phyloP scores from a whole-genome alignment of 805 yeast species.

The Zygoascus biomembranicola region DNA sequence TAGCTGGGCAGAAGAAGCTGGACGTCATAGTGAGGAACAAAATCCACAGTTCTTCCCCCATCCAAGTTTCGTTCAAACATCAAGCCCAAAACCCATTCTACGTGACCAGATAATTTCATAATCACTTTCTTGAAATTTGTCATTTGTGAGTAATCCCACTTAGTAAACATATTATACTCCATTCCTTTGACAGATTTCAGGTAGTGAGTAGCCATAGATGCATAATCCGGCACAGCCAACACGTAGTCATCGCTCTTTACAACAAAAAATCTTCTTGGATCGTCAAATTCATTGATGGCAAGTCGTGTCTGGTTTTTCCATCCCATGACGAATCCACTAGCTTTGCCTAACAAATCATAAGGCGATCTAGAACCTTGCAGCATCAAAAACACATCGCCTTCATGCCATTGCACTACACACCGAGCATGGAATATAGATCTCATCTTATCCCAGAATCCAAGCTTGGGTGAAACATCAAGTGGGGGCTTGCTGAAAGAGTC shows the following conservation, averaged over 20 bases:
- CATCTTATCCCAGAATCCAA: conserved; percentile 92
- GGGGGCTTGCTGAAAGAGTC: conserved; percentile 88
- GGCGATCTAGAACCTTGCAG: conserved; percentile 74
- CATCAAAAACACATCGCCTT: conserved; percentile 33
- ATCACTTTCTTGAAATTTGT: conserved; percentile 35
- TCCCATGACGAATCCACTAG: conserved; percentile 70
- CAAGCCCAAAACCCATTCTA: conserved; percentile 72
- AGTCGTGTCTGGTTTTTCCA: conserved; percentile 59
- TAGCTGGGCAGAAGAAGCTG: conserved; percentile 48
- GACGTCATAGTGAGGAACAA: conserved; percentile 58
- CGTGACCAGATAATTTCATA: conserved; percentile 57
- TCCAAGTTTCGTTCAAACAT: conserved; percentile 54
- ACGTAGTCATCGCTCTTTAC: conserved; percentile 54
- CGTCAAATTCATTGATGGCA: conserved; percentile 54
- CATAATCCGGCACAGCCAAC: conserved; percentile 71
- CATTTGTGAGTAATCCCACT: conserved; percentile 19
- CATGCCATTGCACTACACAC: conserved; percentile 42
- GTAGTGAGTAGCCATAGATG: conserved; percentile 34
- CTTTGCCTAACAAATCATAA: conserved; percentile 52
- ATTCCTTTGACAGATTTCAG: conserved; percentile 19
- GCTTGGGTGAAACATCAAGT: conserved; percentile 70
- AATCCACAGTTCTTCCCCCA: conserved; percentile 38
- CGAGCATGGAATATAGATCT: conserved; percentile 71
- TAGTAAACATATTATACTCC: conserved; percentile 25
- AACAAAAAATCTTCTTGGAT: conserved; percentile 58